phyloP scores from a whole-genome alignment of 139 green algal species.

The Nannochloris sp. region DNA sequence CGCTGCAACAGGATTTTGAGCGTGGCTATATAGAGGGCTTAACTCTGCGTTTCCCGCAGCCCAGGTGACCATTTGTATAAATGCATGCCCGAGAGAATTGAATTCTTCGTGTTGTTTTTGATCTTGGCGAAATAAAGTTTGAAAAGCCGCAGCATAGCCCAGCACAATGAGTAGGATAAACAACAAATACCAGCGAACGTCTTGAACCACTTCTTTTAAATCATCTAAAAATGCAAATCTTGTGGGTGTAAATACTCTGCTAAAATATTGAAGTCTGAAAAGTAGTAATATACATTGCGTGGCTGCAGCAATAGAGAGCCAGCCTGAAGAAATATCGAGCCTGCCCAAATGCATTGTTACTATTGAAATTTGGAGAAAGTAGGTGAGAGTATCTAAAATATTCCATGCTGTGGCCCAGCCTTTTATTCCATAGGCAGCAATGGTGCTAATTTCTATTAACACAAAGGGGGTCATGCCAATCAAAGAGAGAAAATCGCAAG shows the following conservation, averaged over 20 bases:
- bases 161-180: slow-evolving; percentile 39
- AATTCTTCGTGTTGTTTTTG: slow-evolving; percentile 14
- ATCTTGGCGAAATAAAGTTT: slow-evolving; percentile 43
- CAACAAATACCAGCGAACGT: slow-evolving; percentile 22
- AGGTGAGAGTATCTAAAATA: slow-evolving; percentile 34
- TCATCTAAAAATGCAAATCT: slow-evolving; percentile 37
- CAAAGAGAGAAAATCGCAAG: slow-evolving; percentile 21
- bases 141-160: slow-evolving; percentile 39
- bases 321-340: slow-evolving; percentile 6
- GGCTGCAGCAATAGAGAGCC: slow-evolving; percentile 28
- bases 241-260: slow-evolving; percentile 30
- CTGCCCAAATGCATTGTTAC: slow-evolving; percentile 34
- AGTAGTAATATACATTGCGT: slow-evolving; percentile 45
- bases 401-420: slow-evolving; percentile 47
- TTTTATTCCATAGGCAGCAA: slow-evolving; percentile 26
- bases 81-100: background rate
- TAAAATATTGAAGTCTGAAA: slow-evolving; percentile 37
- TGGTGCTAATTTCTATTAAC: slow-evolving; percentile 26
- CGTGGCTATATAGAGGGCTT: background rate
- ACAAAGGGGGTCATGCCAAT: slow-evolving; percentile 45
- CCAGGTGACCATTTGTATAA: slow-evolving; percentile 1
- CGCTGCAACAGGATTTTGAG: background rate
- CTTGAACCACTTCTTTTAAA: slow-evolving; percentile 13
- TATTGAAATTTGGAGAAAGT: slow-evolving; percentile 39
- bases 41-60: background rate